These are phyloP conservation scores for Fusarium anthophilum DNA, from an alignment of 2,329 filamentous ascomycete genomes.

Conservation along the genomic window DNA sequence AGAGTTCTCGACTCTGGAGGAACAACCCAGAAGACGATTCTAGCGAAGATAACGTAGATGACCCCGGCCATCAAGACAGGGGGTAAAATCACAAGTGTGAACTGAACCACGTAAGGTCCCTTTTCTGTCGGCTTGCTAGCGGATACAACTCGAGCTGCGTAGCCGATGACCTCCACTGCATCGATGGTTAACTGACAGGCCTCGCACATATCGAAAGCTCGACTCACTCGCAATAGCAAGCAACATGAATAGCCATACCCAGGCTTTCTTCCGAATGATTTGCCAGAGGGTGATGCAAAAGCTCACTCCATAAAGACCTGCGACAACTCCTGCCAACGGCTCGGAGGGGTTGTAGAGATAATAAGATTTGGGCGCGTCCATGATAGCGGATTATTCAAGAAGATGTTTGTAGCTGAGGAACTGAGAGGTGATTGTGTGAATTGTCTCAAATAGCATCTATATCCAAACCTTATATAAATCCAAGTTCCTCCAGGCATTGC, in stretches of 20 bases:
- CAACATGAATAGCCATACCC: slow-evolving; percentile 34
- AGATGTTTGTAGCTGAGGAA: neutral
- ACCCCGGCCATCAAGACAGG: slow-evolving; percentile 41
- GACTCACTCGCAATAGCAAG: slow-evolving; percentile 30
- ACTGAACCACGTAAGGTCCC: slow-evolving; percentile 32
- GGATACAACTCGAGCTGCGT: slow-evolving; percentile 24
- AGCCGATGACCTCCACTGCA: slow-evolving; percentile 31
- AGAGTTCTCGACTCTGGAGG: slow-evolving; percentile 30
- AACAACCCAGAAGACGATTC: slow-evolving; percentile 38
- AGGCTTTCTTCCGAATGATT: slow-evolving; percentile 27
- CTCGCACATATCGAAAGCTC: rapidly evolving
- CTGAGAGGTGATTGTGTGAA: neutral
- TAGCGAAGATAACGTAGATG: slow-evolving; percentile 39
- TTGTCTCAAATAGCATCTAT: neutral
- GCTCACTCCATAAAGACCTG: slow-evolving; percentile 27
- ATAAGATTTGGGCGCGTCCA: slow-evolving; percentile 19
- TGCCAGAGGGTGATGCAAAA: slow-evolving; percentile 29
- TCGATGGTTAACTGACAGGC: neutral
- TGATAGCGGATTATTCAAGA: neutral
- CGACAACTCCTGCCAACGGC: slow-evolving; percentile 27
- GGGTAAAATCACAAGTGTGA: slow-evolving; percentile 32
- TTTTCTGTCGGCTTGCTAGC: slow-evolving; percentile 26
- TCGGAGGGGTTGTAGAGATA: slow-evolving; percentile 33
- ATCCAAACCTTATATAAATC: neutral
- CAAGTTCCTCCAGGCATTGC: neutral